Evolutionary conservation across 176 grass and related monocot genomes (phyloP).

Genomic region (Oryza punctata): DNA sequence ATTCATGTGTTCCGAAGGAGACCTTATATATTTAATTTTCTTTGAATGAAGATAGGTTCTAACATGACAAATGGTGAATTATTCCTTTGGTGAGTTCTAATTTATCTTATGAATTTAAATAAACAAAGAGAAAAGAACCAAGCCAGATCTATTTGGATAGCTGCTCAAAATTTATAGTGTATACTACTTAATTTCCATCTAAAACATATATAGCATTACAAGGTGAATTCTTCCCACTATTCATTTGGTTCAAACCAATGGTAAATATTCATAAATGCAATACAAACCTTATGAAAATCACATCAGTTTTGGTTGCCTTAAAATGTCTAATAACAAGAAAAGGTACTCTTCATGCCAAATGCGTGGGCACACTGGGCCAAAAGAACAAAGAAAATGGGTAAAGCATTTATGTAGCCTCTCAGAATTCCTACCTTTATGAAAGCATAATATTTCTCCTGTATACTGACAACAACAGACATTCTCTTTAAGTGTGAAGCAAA

Average conservation of each 20-base stretch:
- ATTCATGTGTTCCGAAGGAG: no score
- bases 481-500: slow-evolving; percentile 99
- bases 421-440: slow-evolving; percentile 79
- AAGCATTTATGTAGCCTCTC: slow-evolving; percentile 19
- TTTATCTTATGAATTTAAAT: not conserved
- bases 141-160: not conserved
- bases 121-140: slow-evolving; percentile 2
- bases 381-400: slow-evolving; percentile 2
- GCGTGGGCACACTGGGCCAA: slow-evolving; percentile 4
- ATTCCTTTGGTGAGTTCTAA: not conserved
- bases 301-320: slow-evolving; percentile 12
- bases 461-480: slow-evolving; percentile 92
- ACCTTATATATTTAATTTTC: not conserved
- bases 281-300: not conserved
- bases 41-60: not conserved
- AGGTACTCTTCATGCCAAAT: slow-evolving; percentile 4
- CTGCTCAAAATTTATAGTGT: not conserved
- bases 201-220: slow-evolving; percentile 6
- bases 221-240: not conserved
- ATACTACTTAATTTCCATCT: not conserved
- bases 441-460: slow-evolving; percentile 86
- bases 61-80: not conserved
- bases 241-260: slow-evolving; percentile 11
- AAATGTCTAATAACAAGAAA: not conserved
- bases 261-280: not conserved